Evolutionary conservation across 495 filamentous ascomycete genomes (phyloP).

Genomic region (Neurospora hispaniola): DNA sequence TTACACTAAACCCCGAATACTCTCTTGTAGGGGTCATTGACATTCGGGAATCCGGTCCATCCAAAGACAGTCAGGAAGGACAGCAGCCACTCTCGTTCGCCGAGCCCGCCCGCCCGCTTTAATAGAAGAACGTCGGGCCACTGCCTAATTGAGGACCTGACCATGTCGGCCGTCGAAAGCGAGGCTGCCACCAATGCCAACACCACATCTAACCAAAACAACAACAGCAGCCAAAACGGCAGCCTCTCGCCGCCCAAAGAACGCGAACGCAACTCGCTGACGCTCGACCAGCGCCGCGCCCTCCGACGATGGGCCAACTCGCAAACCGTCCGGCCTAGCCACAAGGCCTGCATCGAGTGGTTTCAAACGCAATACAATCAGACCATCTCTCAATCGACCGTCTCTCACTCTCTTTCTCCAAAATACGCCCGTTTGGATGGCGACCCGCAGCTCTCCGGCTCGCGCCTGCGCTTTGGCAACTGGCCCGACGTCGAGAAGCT

Average conservation of each 20-base stretch:
- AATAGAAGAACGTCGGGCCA: neutral
- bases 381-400: slow-evolving; percentile 42
- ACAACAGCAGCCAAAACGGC: neutral
- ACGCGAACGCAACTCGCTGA: slow-evolving; percentile 41
- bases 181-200: neutral
- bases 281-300: slow-evolving; percentile 42
- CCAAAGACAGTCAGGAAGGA: neutral
- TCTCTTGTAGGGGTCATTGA: neutral
- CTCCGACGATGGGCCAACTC: slow-evolving; percentile 41
- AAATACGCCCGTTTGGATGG: slow-evolving; percentile 44
- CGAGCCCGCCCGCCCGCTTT: neutral
- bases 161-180: neutral
- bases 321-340: slow-evolving; percentile 36
- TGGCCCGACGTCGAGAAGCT: slow-evolving; percentile 47
- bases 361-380: slow-evolving; percentile 39
- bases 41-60: neutral
- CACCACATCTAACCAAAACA: neutral
- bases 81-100: neutral
- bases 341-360: slow-evolving; percentile 46
- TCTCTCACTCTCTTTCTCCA: slow-evolving; percentile 40
- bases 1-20: neutral
- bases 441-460: slow-evolving; percentile 39
- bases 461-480: slow-evolving; percentile 42
- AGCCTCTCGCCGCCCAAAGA: slow-evolving; percentile 24
- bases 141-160: neutral